Evolutionary conservation across 2,329 filamentous ascomycete species (phyloP).

Genomic region (Aspergillus quadricinctus): DNA sequence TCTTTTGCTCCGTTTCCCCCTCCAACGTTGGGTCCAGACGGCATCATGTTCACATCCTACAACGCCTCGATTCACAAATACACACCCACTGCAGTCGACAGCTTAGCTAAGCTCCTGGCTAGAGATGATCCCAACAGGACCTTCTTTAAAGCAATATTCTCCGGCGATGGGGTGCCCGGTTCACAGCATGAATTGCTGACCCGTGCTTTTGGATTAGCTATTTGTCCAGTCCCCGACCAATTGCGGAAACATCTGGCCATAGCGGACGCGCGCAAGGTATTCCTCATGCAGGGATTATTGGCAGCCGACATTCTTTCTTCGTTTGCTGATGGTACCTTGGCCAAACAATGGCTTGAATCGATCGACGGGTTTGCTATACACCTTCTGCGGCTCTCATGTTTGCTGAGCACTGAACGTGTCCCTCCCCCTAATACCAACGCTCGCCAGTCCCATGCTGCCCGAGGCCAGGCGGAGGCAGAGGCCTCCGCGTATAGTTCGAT

Average conservation of each 20-base stretch:
- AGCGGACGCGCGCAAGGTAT: conserved; percentile 78
- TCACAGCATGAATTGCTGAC: conserved; percentile 77
- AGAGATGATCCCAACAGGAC: conserved; percentile 89
- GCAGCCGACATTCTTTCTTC: conserved; percentile 83
- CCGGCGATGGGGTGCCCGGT: conserved; percentile 61
- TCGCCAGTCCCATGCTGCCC: conserved; percentile 30
- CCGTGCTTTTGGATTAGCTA: conserved; percentile 77
- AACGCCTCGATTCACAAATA: conserved; percentile 80
- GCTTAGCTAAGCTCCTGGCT: conserved; percentile 84
- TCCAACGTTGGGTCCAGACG: conserved; percentile 54
- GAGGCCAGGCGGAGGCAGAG: conserved; percentile 38
- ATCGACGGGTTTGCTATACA: conserved; percentile 80
- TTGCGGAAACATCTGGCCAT: conserved; percentile 60
- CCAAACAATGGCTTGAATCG: conserved; percentile 75
- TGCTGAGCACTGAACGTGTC: conserved; percentile 63
- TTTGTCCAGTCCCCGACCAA: conserved; percentile 76
- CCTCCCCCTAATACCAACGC: conserved; percentile 26
- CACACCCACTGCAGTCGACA: conserved; percentile 83
- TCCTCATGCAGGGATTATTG: conserved; percentile 86
- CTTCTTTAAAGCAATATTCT: conserved; percentile 78
- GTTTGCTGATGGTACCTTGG: conserved; percentile 68
- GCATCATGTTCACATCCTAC: conserved; percentile 73
- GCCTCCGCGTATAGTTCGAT: conserved; percentile 49
- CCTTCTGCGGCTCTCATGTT: conserved; percentile 69
- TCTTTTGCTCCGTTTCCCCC: conserved; percentile 79